Percentiles rank a stretch among this genome's conserved stretches.
Conservation (phyloP, 345 rosid species). For the Draba incana region DNA sequence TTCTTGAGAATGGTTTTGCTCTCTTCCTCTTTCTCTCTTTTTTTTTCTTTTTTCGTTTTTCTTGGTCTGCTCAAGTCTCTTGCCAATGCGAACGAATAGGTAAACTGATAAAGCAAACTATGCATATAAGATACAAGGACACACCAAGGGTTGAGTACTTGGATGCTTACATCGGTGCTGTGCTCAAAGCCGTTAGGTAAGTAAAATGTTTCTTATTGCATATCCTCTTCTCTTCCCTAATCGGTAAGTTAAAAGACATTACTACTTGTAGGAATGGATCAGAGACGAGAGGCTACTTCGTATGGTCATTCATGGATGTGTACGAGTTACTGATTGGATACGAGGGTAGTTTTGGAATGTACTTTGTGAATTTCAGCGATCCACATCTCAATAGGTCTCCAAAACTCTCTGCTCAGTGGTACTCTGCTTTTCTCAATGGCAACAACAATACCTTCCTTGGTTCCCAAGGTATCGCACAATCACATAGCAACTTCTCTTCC, state of each 20-base stretch:
- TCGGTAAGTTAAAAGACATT: background rate
- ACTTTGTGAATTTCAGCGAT: constrained; percentile 49
- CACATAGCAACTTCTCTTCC: constrained; percentile 13
- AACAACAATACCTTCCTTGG: background rate
- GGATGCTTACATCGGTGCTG: constrained; percentile 43
- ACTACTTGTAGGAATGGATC: constrained; percentile 46
- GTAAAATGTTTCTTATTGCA: background rate
- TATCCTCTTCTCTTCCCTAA: background rate
- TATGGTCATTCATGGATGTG: constrained; percentile 53
- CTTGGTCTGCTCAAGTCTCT: constrained; percentile 4
- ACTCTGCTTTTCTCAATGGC: constrained; percentile 51
- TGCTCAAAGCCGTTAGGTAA: constrained; percentile 50
- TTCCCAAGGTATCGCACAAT: background rate
- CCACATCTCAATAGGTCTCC: constrained; percentile 48
- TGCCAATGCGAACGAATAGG: constrained; percentile 30
- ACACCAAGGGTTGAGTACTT: constrained; percentile 41
- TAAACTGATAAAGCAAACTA: no score
- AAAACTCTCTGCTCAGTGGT: constrained; percentile 53
- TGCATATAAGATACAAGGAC: no score
- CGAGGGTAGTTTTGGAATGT: constrained; percentile 37
- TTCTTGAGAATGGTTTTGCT: constrained; percentile 47
- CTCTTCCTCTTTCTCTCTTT: background rate
- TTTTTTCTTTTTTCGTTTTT: no score
- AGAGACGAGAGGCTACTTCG: constrained; percentile 50
- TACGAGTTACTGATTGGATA: constrained; percentile 46